Base-by-base conservation (phyloP, 768 basidiomycete species). In the Xerocomus potaroensis region DNA sequence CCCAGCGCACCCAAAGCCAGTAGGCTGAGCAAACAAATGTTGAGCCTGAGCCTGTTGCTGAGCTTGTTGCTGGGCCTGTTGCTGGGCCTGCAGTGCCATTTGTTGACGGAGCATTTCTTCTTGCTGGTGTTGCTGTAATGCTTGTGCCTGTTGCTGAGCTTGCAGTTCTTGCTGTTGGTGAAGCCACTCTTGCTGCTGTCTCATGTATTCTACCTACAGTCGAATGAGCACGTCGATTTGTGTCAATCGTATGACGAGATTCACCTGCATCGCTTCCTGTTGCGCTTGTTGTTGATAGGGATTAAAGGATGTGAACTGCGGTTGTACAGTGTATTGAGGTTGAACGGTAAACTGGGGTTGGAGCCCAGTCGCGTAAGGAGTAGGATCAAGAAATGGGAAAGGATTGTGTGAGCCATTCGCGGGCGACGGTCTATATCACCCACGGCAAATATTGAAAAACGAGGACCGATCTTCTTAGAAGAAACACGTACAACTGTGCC, bases 251-350 rank as follows among this genome's bases (percentile, higher is more conserved):
- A 37, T 29, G 10, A 21, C 2, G 22, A 19, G 11, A 35, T 15
- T 33, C 37, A 74, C 78, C 70, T 88, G 88, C 58, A 83, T 78
- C 14, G 84, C 84, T 65, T 95, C 91, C 57, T 94, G 91, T 58
- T 94, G 87, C 38, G 86, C 81, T 62, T 94, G 94, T 63, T 93
- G 91, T 60, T 91, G 88, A 53, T 91, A 92, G 0, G 90, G 90
- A 65, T 98, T 98, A 76, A 91, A 97, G 1, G 88, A 83, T 8
- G 90, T 92, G 64, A 87, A 90, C 58, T 94, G 92, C 0, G 88
- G 87, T 55, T 86, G 86, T 36, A 91, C 58, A 11, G 76, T 69
- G 5, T 73, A 83, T 56, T 92, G 91, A 3, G 87, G 85, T 60
- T 90, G 88, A 23, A 91, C 21, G 1, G 87, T 87, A 60, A 76